Percentiles rank a stretch among this genome's conserved stretches.
Evolutionary conservation across 1,139 yeast species (phyloP).

Genomic region (Fermentozyma sake): DNA sequence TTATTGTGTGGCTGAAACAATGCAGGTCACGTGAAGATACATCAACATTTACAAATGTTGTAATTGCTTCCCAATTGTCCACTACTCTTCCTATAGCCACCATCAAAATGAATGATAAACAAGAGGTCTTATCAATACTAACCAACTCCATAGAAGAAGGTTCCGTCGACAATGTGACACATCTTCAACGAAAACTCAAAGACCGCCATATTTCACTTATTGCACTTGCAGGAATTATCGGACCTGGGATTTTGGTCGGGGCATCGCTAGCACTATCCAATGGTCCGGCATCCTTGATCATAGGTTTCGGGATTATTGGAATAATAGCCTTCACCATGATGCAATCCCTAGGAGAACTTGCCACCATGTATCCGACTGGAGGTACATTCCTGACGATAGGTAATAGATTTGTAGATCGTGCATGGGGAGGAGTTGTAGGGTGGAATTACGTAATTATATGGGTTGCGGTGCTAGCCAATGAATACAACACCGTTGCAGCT

Average conservation of each 20-base stretch:
- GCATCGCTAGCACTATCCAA: conserved; percentile 41
- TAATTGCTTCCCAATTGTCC: conserved; percentile 1
- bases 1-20: too few species aligned
- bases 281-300: conserved; percentile 44
- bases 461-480: conserved; percentile 58
- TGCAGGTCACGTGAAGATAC: too few species aligned
- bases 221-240: conserved; percentile 53
- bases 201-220: conserved; percentile 43
- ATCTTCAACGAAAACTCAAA: conserved; percentile 33
- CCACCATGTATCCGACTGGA: conserved; percentile 49
- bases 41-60: neutral
- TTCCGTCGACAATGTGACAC: conserved; percentile 11
- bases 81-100: too few species aligned
- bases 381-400: conserved; percentile 54
- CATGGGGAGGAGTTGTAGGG: conserved; percentile 58
- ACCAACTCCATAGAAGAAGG: conserved; percentile 5
- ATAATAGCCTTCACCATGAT: conserved; percentile 54
- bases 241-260: conserved; percentile 50
- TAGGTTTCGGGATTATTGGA: conserved; percentile 49
- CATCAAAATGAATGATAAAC: too few species aligned
- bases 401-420: conserved; percentile 49
- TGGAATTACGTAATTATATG: conserved; percentile 62
- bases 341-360: conserved; percentile 55
- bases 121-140: neutral
- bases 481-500: conserved; percentile 51